Percentiles rank a stretch among this genome's conserved stretches.
Conservation (phyloP, 352 stramenopile species). For the Pythium chondricola region DNA sequence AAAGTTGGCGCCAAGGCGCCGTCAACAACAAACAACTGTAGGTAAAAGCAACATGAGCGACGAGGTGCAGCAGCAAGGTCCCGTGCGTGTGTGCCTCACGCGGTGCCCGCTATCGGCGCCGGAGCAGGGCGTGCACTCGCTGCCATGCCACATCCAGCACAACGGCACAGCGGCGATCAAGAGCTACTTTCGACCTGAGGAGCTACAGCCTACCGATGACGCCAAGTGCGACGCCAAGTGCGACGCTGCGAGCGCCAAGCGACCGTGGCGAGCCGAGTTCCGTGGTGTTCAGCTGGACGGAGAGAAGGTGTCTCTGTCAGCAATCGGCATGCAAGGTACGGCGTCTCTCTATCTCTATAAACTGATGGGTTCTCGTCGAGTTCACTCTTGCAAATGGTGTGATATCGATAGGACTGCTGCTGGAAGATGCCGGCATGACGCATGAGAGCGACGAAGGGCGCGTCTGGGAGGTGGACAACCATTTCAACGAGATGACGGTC, state of each 20-base stretch:
- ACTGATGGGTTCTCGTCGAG: too few relatives aligned
- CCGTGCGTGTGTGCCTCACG: slow-evolving; percentile 56
- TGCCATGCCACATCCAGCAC: slow-evolving; percentile 70
- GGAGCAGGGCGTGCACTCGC: slow-evolving; percentile 56
- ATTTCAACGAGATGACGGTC: slow-evolving; percentile 65
- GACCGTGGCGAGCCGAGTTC: slow-evolving; percentile 41
- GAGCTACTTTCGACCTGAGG: slow-evolving; percentile 59
- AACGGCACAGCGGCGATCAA: slow-evolving; percentile 60
- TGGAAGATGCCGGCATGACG: slow-evolving; percentile 54
- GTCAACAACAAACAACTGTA: too few relatives aligned
- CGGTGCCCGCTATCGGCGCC: slow-evolving; percentile 57
- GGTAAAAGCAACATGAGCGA: slow-evolving; percentile 15
- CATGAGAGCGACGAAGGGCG: slow-evolving; percentile 53
- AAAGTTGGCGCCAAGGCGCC: too few relatives aligned
- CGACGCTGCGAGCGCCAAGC: slow-evolving; percentile 12
- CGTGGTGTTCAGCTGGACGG: slow-evolving; percentile 63
- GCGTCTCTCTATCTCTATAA: background rate
- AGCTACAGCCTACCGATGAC: slow-evolving; percentile 16
- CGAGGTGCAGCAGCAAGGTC: slow-evolving; percentile 14
- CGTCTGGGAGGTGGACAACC: slow-evolving; percentile 71
- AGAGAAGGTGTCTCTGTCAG: slow-evolving; percentile 29
- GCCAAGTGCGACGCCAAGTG: slow-evolving; percentile 12
- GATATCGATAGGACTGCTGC: slow-evolving; percentile 51
- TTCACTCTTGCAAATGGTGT: too few relatives aligned
- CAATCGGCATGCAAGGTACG: slow-evolving; percentile 37